Conservation (phyloP, 352 stramenopile genomes). For the Phytophthora pinifolia region DNA sequence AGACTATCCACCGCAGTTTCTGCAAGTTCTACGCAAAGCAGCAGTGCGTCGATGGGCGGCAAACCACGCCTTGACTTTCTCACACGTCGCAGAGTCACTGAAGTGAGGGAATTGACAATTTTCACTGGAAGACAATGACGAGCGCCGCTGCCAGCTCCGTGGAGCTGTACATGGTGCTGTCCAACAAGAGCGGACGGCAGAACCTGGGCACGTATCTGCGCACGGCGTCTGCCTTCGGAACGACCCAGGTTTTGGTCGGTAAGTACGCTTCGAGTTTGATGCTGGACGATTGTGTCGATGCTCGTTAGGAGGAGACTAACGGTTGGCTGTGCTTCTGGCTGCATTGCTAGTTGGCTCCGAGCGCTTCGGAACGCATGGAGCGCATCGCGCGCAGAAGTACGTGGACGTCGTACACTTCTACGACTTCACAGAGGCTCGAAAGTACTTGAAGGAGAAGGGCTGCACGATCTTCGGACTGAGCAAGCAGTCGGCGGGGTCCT, state of each 20-base stretch:
- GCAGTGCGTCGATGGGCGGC: constrained; percentile 45
- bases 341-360: constrained; percentile 57
- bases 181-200: constrained; percentile 68
- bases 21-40: constrained; percentile 67
- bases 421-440: constrained; percentile 56
- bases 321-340: constrained; percentile 4
- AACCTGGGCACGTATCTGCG: constrained; percentile 81
- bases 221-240: constrained; percentile 72
- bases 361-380: constrained; percentile 78
- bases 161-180: constrained; percentile 74
- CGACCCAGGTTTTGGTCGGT: constrained; percentile 77
- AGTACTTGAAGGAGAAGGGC: constrained; percentile 54
- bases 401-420: constrained; percentile 75
- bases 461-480: constrained; percentile 67
- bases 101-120: constrained; percentile 13
- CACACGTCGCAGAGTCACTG: constrained; percentile 33
- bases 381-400: constrained; percentile 80
- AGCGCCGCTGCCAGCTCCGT: constrained; percentile 16
- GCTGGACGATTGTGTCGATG: background rate
- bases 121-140: constrained; percentile 20
- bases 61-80: constrained; percentile 25
- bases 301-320: constrained; percentile 4
- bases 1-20: constrained; percentile 49
- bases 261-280: constrained; percentile 9
- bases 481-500: constrained; percentile 19